Evolutionary conservation across 2,329 filamentous ascomycete genomes (phyloP).

Genomic region (Claviceps monticola): DNA sequence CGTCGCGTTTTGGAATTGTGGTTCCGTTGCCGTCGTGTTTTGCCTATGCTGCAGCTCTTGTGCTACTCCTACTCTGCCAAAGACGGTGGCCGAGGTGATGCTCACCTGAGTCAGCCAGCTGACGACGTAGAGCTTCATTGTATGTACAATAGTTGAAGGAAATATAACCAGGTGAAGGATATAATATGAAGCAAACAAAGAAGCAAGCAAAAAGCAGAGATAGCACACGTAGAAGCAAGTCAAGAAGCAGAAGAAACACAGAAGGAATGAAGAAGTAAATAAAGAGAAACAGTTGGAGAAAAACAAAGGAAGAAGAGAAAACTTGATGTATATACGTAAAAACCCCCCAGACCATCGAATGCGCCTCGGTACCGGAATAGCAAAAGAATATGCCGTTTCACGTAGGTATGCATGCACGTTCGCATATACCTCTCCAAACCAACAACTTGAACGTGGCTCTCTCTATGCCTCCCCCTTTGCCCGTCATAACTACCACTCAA

Average conservation of each 20-base stretch:
- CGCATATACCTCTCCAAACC: too few relatives aligned
- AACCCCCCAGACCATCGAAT: too few relatives aligned
- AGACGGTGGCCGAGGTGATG: background rate
- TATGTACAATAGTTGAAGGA: background rate
- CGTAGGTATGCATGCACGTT: too few relatives aligned
- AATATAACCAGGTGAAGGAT: background rate
- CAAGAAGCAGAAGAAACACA: too few relatives aligned
- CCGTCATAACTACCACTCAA: too few relatives aligned
- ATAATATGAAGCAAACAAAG: background rate
- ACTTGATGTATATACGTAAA: too few relatives aligned
- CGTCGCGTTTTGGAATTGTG: background rate
- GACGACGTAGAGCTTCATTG: conserved; percentile 1
- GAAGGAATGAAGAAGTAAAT: background rate
- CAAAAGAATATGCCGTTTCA: too few relatives aligned
- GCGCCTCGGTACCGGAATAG: too few relatives aligned
- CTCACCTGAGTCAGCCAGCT: background rate
- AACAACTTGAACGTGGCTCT: too few relatives aligned
- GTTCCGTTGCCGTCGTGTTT: background rate
- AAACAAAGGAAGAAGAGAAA: too few relatives aligned
- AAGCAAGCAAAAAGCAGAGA: background rate
- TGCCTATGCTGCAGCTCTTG: too few relatives aligned
- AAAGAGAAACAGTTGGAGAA: background rate
- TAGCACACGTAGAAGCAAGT: background rate
- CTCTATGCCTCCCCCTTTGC: too few relatives aligned
- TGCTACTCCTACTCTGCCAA: background rate